Conservation (phyloP, 176 grass and related monocot species). For the Triticum dicoccoides region DNA sequence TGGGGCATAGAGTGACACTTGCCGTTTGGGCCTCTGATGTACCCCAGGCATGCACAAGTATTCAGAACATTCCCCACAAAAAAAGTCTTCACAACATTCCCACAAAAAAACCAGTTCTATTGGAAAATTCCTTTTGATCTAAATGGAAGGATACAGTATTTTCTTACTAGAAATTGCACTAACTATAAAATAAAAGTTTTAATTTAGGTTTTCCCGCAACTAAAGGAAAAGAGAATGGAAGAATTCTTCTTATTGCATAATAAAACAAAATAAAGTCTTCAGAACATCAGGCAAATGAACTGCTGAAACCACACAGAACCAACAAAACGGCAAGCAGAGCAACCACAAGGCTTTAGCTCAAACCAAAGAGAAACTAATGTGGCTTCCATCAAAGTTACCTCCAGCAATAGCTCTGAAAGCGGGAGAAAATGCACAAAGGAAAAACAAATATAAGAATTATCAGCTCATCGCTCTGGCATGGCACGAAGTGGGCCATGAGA, state of each 20-base stretch:
- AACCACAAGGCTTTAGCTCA: no score
- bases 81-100: no score
- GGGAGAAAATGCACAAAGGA: background rate
- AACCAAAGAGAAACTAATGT: background rate
- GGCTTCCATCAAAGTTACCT: background rate
- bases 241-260: no score
- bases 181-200: no score
- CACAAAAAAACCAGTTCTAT: no score
- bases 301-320: background rate
- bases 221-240: no score
- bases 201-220: no score
- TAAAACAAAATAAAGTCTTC: background rate
- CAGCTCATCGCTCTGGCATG: background rate
- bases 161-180: no score
- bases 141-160: no score
- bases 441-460: background rate
- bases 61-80: no score
- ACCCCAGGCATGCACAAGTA: background rate
- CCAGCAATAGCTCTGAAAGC: background rate
- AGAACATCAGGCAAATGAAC: background rate
- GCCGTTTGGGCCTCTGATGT: background rate
- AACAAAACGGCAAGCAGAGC: background rate
- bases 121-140: no score
- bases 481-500: background rate
- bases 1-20: background rate